phyloP scores from a whole-genome alignment of 805 yeast genomes.

The Ogataea pini region DNA sequence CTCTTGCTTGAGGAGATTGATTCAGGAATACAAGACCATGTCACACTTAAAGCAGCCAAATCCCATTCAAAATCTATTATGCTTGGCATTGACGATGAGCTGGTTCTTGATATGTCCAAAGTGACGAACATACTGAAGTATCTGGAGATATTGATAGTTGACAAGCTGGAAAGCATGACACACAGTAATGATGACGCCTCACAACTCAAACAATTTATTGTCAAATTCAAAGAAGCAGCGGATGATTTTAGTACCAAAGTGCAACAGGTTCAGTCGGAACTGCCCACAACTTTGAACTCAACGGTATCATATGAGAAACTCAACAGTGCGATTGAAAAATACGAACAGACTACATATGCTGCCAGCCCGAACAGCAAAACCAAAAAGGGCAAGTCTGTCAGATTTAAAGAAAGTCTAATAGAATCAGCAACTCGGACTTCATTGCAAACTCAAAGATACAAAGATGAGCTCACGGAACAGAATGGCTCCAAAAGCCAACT shows the following conservation, averaged over 20 bases:
- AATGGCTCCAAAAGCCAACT: conserved; percentile 10
- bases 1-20: conserved; percentile 22
- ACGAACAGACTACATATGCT: background rate
- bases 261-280: conserved; percentile 1
- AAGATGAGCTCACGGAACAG: conserved; percentile 15
- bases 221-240: conserved; percentile 5
- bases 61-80: background rate
- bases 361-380: conserved; percentile 7
- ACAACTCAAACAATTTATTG: background rate
- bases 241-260: conserved; percentile 7
- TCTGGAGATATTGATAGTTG: conserved; percentile 19
- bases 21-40: conserved; percentile 18
- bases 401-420: conserved; percentile 27
- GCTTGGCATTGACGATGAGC: conserved; percentile 15
- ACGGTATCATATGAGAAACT: conserved; percentile 6
- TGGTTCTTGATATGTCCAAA: conserved; percentile 15
- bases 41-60: conserved; percentile 16
- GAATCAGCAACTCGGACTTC: conserved; percentile 17
- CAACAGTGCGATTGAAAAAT: conserved; percentile 6
- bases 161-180: conserved; percentile 11
- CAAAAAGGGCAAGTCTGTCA: conserved; percentile 27
- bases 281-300: conserved; percentile 10
- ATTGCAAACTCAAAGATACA: conserved; percentile 10
- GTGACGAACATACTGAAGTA: conserved; percentile 17
- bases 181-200: conserved; percentile 4